phyloP scores from a whole-genome alignment of 2,329 filamentous ascomycete species.

The Pyricularia grisea region DNA sequence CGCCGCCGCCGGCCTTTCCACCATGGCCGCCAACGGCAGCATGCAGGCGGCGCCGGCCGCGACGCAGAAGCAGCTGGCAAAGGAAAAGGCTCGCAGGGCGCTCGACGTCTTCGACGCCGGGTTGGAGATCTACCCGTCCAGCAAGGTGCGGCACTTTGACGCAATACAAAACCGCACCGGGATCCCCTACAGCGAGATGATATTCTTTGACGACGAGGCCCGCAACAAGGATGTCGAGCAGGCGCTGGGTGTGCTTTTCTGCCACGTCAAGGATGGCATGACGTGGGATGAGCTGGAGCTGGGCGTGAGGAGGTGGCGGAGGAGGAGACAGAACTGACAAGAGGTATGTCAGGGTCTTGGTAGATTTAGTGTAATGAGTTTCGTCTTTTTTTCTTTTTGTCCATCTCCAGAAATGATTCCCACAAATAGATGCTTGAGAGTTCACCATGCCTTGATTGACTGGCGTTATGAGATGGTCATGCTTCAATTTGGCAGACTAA shows the following conservation, averaged over 20 bases:
- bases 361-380: not conserved
- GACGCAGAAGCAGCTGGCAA: slow-evolving; percentile 13
- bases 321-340: slow-evolving; percentile 41
- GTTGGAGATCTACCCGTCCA: slow-evolving; percentile 63
- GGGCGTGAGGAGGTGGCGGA: slow-evolving; percentile 75
- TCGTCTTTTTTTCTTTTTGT: not conserved
- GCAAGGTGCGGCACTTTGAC: slow-evolving; percentile 80
- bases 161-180: slow-evolving; percentile 61
- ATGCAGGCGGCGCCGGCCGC: slow-evolving; percentile 6
- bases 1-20: slow-evolving; percentile 11
- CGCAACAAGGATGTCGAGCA: slow-evolving; percentile 72
- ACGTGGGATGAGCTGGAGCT: slow-evolving; percentile 67
- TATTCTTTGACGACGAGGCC: slow-evolving; percentile 92
- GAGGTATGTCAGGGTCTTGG: not conserved
- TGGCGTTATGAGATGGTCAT: not conserved
- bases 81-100: slow-evolving; percentile 29
- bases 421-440: not conserved
- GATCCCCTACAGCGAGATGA: slow-evolving; percentile 70
- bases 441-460: not conserved
- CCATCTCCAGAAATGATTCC: not conserved
- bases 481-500: not conserved
- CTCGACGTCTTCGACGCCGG: slow-evolving; percentile 52
- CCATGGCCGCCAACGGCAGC: too few species aligned
- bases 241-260: slow-evolving; percentile 71
- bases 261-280: slow-evolving; percentile 71